Evolutionary conservation across 2,329 filamentous ascomycete genomes (phyloP), one percentile per base, ranked within the genome.

Genomic region (Colletotrichum scovillei): DNA sequence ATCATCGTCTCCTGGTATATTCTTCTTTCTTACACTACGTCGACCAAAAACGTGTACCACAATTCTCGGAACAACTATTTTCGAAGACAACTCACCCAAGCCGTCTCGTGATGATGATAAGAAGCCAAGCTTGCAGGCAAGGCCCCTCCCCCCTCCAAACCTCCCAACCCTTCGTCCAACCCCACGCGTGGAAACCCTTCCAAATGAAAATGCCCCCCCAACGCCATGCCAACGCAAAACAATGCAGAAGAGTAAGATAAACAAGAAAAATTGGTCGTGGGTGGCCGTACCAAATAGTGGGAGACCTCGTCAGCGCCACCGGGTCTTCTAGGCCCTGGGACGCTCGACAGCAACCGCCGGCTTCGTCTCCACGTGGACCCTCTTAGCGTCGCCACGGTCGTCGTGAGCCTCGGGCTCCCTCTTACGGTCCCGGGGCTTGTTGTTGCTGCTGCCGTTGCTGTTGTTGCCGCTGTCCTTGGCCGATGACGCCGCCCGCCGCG

Each of bases 351-450:
- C 57, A 19, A 49, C 57, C 1, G 57, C 57, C 22, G 65, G 58
- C 38, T 75, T 75, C 7, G 69, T 69, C 35, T 75, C 74, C 6
- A 75, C 62, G 8, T 75, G 74, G 5, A 75, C 52, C 28, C 74
- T 70, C 75, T 85, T 85, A 9, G 79, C 76, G 19, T 82, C 81
- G 42, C 79, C 78, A 58, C 78, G 78, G 14, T 78, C 77, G 26
- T 82, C 80, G 30, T 77, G 75, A 24, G 68, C 76, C 35, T 84
- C 83, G 30, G 78, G 78, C 24, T 78, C 75, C 7, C 84, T 81
- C 76, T 87, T 87, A 75, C 83, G 84, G 24, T 87, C 84, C 60
- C 78, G 78, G 26, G 78, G 76, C 1, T 62, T 76, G n/a, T 63
- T 60, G 24, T 60, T 60, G 14, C 14, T 16, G 35, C 14, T 38